phyloP scores from a whole-genome alignment of 1,284 basidiomycete species.

The Cutaneotrichosporon mucoides region DNA sequence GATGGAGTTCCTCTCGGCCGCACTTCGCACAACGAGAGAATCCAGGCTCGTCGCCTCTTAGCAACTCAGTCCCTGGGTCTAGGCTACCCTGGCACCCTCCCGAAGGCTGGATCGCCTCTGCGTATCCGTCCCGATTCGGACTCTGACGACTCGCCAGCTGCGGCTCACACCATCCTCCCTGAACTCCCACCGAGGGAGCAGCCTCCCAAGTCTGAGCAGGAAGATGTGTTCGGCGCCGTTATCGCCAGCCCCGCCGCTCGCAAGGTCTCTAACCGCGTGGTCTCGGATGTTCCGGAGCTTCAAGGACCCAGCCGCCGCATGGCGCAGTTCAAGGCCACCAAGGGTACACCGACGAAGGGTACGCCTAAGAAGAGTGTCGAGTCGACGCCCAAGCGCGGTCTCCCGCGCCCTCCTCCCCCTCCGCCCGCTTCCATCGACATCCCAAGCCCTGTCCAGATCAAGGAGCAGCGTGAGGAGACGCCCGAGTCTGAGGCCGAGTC shows the following conservation, averaged over 20 bases:
- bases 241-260: constrained; percentile 13
- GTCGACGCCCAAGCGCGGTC: constrained; percentile 4
- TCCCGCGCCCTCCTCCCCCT: constrained; percentile 25
- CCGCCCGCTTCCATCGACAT: constrained; percentile 29
- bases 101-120: neutral
- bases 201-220: neutral
- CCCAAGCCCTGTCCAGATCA: constrained; percentile 31
- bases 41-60: constrained; percentile 41
- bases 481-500: constrained; percentile 10
- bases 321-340: constrained; percentile 15
- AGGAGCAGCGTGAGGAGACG: constrained; percentile 9
- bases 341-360: constrained; percentile 14
- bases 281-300: constrained; percentile 29
- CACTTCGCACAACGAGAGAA: constrained; percentile 56
- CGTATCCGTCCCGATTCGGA: neutral
- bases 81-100: constrained; percentile 27
- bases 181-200: neutral
- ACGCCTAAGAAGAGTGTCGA: constrained; percentile 22
- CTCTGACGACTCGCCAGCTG: neutral
- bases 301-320: constrained; percentile 38
- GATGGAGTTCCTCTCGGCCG: constrained; percentile 67
- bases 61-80: constrained; percentile 45
- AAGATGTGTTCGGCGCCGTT: constrained; percentile 17
- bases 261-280: constrained; percentile 15
- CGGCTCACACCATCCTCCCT: neutral